Conservation (phyloP, 23 red algal species). For the Gracilaria gracilis region DNA sequence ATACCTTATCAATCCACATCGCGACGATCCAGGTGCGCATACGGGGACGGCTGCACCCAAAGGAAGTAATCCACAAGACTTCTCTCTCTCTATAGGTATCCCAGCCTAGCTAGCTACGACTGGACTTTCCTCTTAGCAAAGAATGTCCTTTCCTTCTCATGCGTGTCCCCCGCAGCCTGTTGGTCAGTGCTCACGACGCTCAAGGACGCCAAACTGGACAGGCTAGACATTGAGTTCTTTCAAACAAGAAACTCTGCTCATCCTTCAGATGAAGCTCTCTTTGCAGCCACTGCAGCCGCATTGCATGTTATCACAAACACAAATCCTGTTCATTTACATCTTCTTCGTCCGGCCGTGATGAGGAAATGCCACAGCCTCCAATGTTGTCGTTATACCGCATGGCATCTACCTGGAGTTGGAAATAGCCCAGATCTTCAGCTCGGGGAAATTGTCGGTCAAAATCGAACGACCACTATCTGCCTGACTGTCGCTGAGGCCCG, state of each 20-base stretch:
- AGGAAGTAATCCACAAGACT: too few species aligned
- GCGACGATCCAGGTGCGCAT: too few species aligned
- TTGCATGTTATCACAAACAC: background rate
- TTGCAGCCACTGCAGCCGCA: background rate
- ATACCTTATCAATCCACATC: background rate
- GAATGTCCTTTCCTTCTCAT: background rate
- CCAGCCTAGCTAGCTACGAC: too few species aligned
- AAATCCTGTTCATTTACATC: slow-evolving; percentile 11
- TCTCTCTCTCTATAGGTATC: too few species aligned
- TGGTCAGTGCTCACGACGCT: background rate
- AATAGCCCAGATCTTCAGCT: slow-evolving; percentile 14
- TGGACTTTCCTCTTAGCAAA: too few species aligned
- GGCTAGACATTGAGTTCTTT: slow-evolving; percentile 24
- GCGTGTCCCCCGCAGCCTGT: background rate
- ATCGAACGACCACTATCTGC: background rate
- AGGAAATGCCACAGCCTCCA: background rate
- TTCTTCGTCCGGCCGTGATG: slow-evolving; percentile 3
- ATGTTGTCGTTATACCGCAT: slow-evolving; percentile 8
- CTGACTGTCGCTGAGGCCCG: background rate
- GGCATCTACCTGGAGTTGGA: slow-evolving; percentile 22
- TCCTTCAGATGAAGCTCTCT: background rate
- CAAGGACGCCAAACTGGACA: too few species aligned
- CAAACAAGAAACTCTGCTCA: background rate
- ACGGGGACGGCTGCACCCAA: too few species aligned
- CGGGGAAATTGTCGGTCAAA: slow-evolving; percentile 11